Conservation (phyloP, 2,329 filamentous ascomycete species). For the Verticillium longisporum region DNA sequence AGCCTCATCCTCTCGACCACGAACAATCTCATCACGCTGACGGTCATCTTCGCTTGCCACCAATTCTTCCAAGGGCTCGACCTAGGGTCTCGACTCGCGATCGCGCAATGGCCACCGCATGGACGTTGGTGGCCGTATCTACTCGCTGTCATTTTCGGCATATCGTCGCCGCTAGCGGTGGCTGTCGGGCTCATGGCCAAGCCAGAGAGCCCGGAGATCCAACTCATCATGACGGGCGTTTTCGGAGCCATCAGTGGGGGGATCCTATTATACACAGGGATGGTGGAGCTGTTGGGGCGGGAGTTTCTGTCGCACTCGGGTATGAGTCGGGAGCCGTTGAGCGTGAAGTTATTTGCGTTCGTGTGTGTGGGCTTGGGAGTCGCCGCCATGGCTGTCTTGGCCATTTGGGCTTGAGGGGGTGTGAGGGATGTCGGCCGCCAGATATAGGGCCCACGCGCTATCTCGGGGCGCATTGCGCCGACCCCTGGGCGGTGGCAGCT, state of each 20-base stretch:
- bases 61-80: slow-evolving; percentile 90
- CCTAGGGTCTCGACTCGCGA: slow-evolving; percentile 75
- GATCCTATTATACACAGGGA: slow-evolving; percentile 84
- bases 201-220: slow-evolving; percentile 25
- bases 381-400: slow-evolving; percentile 71
- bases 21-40: slow-evolving; percentile 51
- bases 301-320: slow-evolving; percentile 92
- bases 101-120: slow-evolving; percentile 64
- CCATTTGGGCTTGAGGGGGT: slow-evolving; percentile 65
- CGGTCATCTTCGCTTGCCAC: slow-evolving; percentile 71
- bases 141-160: slow-evolving; percentile 63
- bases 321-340: slow-evolving; percentile 69
- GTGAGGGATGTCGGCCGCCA: background rate
- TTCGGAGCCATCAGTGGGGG: slow-evolving; percentile 85
- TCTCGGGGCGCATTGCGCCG: background rate
- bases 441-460: background rate
- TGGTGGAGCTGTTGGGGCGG: slow-evolving; percentile 88
- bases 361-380: slow-evolving; percentile 67
- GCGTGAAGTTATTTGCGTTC: slow-evolving; percentile 63
- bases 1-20: slow-evolving; percentile 69
- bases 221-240: slow-evolving; percentile 72
- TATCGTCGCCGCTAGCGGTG: slow-evolving; percentile 80
- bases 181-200: slow-evolving; percentile 75
- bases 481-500: background rate
- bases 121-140: slow-evolving; percentile 70